A percentile compares a stretch with the other conserved stretches of the same genome.
These are phyloP conservation scores for Coemansia sp. DNA, from an alignment of 192 early-diverging fungal genomes.

Conservation along the genomic window DNA sequence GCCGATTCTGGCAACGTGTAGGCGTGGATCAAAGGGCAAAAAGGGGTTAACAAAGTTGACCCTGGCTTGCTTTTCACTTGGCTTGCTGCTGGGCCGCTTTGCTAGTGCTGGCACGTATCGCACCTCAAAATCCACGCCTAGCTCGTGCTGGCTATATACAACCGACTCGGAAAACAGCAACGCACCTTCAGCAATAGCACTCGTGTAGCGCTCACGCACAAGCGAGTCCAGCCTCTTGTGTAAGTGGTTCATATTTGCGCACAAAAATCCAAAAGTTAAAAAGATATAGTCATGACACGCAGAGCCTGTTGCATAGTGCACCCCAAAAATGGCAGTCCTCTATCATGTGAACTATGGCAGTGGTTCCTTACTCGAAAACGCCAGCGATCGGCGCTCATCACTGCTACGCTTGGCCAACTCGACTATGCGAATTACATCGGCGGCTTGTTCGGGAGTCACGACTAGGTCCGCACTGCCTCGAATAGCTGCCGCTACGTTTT, in stretches of 20 bases:
- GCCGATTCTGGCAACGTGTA: constrained; percentile 38
- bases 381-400: constrained; percentile 52
- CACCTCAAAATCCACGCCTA: constrained; percentile 40
- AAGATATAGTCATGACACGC: background rate
- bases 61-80: constrained; percentile 22
- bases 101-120: constrained; percentile 47
- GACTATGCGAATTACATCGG: constrained; percentile 64
- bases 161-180: constrained; percentile 46
- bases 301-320: background rate
- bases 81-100: constrained; percentile 44
- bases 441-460: constrained; percentile 67
- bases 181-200: constrained; percentile 37
- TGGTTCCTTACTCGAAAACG: constrained; percentile 18
- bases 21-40: constrained; percentile 33
- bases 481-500: constrained; percentile 64
- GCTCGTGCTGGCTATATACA: constrained; percentile 22
- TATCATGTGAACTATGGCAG: background rate
- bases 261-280: background rate
- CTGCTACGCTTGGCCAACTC: constrained; percentile 68
- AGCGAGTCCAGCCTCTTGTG: constrained; percentile 21
- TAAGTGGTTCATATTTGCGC: background rate
- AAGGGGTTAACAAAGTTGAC: constrained; percentile 48
- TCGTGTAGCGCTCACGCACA: constrained; percentile 31
- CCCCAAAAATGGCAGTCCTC: background rate
- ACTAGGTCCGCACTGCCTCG: constrained; percentile 40